These are phyloP conservation scores for Scedosporium minutisporum DNA, from an alignment of 2,329 filamentous ascomycete genomes.

Conservation along the genomic window DNA sequence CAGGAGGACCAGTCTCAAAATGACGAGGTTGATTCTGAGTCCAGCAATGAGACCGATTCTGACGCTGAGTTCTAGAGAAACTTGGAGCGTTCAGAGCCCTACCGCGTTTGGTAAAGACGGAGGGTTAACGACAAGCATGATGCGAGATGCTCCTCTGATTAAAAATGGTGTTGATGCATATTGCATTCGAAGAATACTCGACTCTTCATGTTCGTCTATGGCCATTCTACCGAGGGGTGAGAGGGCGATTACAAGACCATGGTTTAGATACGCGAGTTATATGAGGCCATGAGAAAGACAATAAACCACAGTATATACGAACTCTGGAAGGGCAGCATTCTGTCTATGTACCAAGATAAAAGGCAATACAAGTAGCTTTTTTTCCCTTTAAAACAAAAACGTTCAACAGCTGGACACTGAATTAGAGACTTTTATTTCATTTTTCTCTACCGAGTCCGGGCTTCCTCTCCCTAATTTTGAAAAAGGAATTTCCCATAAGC, in stretches of 20 bases:
- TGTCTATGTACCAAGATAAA: neutral
- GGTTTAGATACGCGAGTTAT: too few species aligned
- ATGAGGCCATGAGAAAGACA: neutral
- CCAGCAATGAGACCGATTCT: neutral
- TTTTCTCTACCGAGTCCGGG: conserved; percentile 4
- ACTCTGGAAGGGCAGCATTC: neutral
- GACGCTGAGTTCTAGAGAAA: neutral
- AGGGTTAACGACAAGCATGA: too few species aligned
- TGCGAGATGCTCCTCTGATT: too few species aligned
- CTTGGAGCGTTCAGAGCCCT: neutral
- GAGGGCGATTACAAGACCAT: too few species aligned
- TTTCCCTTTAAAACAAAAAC: neutral
- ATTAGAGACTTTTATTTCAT: conserved; percentile 6
- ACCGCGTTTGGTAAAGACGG: neutral
- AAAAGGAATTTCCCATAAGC: conserved; percentile 7
- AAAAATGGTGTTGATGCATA: too few species aligned
- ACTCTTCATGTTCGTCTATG: too few species aligned
- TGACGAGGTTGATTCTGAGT: neutral
- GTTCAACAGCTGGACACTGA: neutral
- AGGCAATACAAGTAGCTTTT: neutral
- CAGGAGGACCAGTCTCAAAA: neutral
- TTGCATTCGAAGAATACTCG: too few species aligned
- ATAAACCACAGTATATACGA: neutral
- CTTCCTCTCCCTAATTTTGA: conserved; percentile 4
- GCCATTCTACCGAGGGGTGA: too few species aligned